Base-by-base conservation (phyloP, 257 asterid species). In the Capsicum baccatum region DNA sequence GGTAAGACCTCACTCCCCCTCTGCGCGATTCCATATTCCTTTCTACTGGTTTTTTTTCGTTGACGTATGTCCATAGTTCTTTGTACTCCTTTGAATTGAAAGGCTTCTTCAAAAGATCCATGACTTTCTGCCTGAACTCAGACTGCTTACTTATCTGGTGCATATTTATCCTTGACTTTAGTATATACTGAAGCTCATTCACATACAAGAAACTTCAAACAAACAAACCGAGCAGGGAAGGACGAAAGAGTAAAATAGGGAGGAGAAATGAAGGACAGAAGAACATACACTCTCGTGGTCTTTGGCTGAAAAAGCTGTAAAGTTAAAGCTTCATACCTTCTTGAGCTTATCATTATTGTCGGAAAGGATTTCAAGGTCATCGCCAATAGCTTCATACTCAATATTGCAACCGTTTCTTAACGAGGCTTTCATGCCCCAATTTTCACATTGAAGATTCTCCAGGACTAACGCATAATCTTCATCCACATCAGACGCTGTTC, bases 31-130 rank as follows among this genome's bases (percentile, higher is more conserved):
- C 85, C 81, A 83, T 56, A 44, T 83, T n/a, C 57, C 56, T 37
- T 69, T 15, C 44, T 39, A 83, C 54, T 55, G 71, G 81, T 74
- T 69, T 69, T 83, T 74, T 16, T 70, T 16, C 59, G 4, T 70
- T 83, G 44, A 69, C 81, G 17, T 6, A 26, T 3, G 50, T 39
- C 85, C 47, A 70, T 33, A 83, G 82, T 8, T 56, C 69, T 83
- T 70, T 79, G 44, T 70, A 83, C 85, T 83, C 85, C 12, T 56
- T 52, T 58, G 47, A 50, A 58, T 83, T 21, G 54, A 56, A 83
- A 67, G 85, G 85, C 85, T 44, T 70, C 70, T 83, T 83, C 56
- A 83, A 58, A 70, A 83, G 62, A 70, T 55, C 54, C 21, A 21
- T 70, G 57, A 83, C 79, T 74, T 70, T 70, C 85, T 42, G 17